These are phyloP conservation scores for Hericium coralloides DNA, from an alignment of 768 basidiomycete genomes.

Conservation along the genomic window DNA sequence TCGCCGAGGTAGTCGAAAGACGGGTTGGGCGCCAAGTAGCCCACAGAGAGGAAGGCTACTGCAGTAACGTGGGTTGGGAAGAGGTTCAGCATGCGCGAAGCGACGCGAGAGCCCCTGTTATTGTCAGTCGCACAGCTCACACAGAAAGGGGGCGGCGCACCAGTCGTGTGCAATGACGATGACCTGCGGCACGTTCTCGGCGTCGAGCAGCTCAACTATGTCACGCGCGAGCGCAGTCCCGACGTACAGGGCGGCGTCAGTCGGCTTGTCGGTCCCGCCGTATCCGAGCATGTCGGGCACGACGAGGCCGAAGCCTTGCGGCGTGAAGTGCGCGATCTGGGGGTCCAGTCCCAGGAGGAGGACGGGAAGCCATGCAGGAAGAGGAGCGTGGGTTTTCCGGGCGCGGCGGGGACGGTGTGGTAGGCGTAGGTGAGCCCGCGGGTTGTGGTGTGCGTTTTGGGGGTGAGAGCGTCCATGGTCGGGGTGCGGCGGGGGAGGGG, in stretches of 20 bases:
- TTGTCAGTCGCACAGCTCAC: neutral
- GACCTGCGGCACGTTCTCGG: slow-evolving; percentile 15
- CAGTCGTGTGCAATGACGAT: slow-evolving; percentile 28
- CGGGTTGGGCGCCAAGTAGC: slow-evolving; percentile 24
- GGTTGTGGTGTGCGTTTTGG: slow-evolving; percentile 23
- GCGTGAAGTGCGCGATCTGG: slow-evolving; percentile 29
- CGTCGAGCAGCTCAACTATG: slow-evolving; percentile 25
- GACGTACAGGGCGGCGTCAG: slow-evolving; percentile 18
- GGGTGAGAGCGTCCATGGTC: slow-evolving; percentile 20
- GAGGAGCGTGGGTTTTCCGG: slow-evolving; percentile 28
- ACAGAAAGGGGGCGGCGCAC: slow-evolving; percentile 9
- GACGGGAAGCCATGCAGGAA: slow-evolving; percentile 39
- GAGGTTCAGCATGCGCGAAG: slow-evolving; percentile 27
- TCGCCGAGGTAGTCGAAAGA: slow-evolving; percentile 13
- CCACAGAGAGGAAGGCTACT: slow-evolving; percentile 29
- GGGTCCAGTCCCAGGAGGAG: slow-evolving; percentile 31
- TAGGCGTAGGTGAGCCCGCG: slow-evolving; percentile 27
- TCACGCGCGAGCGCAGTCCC: slow-evolving; percentile 18
- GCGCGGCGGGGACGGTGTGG: slow-evolving; percentile 23
- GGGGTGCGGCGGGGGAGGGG: too few species aligned
- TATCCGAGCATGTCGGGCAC: slow-evolving; percentile 41
- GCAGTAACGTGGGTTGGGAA: slow-evolving; percentile 31
- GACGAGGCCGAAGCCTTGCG: slow-evolving; percentile 34
- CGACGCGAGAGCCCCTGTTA: slow-evolving; percentile 29
- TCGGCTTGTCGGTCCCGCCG: slow-evolving; percentile 34